Evolutionary conservation across 257 asterid species (phyloP).

Genomic region (Marsdenia floribunda): DNA sequence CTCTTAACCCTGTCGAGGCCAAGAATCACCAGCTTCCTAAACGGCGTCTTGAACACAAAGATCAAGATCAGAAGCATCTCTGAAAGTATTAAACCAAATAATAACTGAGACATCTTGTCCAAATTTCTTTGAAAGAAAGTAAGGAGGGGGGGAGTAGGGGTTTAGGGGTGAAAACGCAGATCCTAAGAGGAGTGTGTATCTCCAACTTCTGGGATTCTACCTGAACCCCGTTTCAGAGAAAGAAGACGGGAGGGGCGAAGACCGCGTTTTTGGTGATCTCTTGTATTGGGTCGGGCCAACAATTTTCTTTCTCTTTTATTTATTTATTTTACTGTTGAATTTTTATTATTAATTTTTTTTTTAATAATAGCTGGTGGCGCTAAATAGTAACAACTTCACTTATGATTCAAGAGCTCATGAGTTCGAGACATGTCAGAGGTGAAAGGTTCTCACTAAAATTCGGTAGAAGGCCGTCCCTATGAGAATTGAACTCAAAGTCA

Average conservation of each 20-base stretch:
- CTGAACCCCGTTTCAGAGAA: slow-evolving; percentile 2
- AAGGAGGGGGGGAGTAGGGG: too few relatives aligned
- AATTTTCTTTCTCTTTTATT: neutral
- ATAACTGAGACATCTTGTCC: slow-evolving; percentile 48
- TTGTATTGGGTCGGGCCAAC: neutral
- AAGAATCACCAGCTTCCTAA: slow-evolving; percentile 72
- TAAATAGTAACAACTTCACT: too few relatives aligned
- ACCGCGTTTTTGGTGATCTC: neutral
- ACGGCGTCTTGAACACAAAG: slow-evolving; percentile 84
- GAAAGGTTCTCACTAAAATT: too few relatives aligned
- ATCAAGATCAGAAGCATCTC: slow-evolving; percentile 71
- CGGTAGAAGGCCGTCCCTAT: too few relatives aligned
- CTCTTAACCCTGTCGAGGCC: slow-evolving; percentile 78
- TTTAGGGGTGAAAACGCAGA: neutral
- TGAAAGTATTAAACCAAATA: slow-evolving; percentile 50
- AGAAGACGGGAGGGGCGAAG: neutral
- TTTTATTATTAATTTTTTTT: too few relatives aligned
- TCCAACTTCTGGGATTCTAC: neutral
- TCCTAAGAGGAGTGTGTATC: neutral
- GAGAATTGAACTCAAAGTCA: too few relatives aligned
- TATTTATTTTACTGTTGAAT: too few relatives aligned
- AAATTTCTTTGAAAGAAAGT: neutral
- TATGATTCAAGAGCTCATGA: too few relatives aligned
- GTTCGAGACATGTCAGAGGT: too few relatives aligned
- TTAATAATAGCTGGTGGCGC: too few relatives aligned